A percentile compares a stretch with the other conserved stretches of the same genome.
These are phyloP conservation scores for Trametes villosa DNA, from an alignment of 768 basidiomycete species.

Conservation along the genomic window DNA sequence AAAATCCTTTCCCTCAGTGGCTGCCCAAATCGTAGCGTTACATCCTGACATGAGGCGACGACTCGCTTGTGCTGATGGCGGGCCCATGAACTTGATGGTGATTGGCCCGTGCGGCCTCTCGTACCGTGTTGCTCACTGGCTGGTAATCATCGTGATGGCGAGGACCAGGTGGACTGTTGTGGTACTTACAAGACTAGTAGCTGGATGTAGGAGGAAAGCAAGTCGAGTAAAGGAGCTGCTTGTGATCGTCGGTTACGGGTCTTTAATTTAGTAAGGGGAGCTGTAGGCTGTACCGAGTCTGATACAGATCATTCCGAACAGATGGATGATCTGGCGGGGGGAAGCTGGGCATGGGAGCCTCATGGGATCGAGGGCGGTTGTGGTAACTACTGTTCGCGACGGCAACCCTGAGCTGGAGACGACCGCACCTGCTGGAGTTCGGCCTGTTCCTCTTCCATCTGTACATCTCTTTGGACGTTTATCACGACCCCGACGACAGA, in stretches of 20 bases:
- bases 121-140: no score
- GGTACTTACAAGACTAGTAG: neutral
- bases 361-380: constrained; percentile 18
- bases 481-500: constrained; percentile 8
- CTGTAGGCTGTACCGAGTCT: constrained; percentile 18
- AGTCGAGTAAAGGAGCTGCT: neutral
- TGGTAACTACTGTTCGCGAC: constrained; percentile 19
- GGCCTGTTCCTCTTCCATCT: constrained; percentile 10
- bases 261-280: constrained; percentile 16
- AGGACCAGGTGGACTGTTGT: neutral
- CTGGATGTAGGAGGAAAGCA: neutral
- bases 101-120: neutral
- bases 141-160: no score
- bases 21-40: neutral
- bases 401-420: constrained; percentile 14
- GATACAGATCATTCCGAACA: constrained; percentile 20
- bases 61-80: constrained; percentile 15
- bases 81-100: neutral
- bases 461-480: constrained; percentile 12
- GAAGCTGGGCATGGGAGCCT: constrained; percentile 20
- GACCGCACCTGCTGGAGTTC: constrained; percentile 1
- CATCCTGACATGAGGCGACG: constrained; percentile 17
- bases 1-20: neutral
- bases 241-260: neutral
- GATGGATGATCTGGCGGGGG: constrained; percentile 23